phyloP scores from a whole-genome alignment of 1,284 basidiomycete species.

The Ceratobasidium sp. region DNA sequence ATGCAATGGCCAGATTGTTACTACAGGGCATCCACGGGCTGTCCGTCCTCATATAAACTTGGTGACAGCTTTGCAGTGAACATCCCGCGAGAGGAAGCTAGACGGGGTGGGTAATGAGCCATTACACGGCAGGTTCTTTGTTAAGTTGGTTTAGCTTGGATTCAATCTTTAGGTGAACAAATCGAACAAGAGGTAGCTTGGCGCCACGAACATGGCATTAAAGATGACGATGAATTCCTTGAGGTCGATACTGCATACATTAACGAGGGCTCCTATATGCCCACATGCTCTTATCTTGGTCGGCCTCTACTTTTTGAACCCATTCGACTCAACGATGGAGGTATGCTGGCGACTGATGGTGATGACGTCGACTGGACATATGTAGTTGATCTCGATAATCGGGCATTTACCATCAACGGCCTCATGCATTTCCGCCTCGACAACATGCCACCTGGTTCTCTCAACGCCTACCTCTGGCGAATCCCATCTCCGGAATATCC shows the following conservation, averaged over 20 bases:
- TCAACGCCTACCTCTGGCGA: neutral
- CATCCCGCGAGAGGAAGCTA: neutral
- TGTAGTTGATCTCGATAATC: constrained; percentile 35
- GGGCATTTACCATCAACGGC: constrained; percentile 36
- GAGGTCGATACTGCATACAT: too few relatives aligned
- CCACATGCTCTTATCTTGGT: neutral
- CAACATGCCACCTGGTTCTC: constrained; percentile 7
- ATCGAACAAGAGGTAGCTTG: neutral
- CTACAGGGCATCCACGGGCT: neutral
- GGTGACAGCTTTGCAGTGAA: neutral
- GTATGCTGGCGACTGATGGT: neutral
- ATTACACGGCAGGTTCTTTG: neutral
- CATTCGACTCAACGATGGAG: neutral
- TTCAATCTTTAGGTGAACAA: neutral
- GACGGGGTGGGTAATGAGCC: neutral
- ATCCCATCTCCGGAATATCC: neutral
- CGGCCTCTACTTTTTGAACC: neutral
- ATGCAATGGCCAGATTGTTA: neutral
- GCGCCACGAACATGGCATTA: neutral
- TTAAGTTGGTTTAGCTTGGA: neutral
- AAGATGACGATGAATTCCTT: too few relatives aligned
- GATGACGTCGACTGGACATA: neutral
- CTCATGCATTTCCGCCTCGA: constrained; percentile 22
- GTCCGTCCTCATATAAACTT: neutral
- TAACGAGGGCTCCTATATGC: too few relatives aligned